Percentiles rank a stretch among this genome's conserved stretches.
Conservation (phyloP, 2,329 filamentous ascomycete genomes). For the Apiospora sp. region DNA sequence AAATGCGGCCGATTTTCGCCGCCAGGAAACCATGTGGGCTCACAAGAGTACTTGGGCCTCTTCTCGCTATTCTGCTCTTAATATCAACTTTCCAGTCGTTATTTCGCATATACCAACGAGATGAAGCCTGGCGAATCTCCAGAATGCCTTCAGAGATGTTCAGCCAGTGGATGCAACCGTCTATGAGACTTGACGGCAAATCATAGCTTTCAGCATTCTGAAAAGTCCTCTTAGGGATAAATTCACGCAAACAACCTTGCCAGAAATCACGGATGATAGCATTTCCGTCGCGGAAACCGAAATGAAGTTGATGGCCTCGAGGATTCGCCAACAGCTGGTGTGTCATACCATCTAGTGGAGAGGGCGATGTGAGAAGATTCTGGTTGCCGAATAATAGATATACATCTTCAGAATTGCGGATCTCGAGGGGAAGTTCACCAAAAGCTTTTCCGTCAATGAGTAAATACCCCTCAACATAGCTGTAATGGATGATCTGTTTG, state of each 20-base stretch:
- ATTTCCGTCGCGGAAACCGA: slow-evolving; percentile 55
- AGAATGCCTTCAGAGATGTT: slow-evolving; percentile 51
- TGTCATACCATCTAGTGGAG: slow-evolving; percentile 61
- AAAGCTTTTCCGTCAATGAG: slow-evolving; percentile 47
- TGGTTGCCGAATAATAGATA: slow-evolving; percentile 61
- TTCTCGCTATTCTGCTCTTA: slow-evolving; percentile 28
- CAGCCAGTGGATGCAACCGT: slow-evolving; percentile 68
- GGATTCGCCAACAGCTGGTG: slow-evolving; percentile 42
- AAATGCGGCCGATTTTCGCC: slow-evolving; percentile 49
- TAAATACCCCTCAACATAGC: slow-evolving; percentile 45
- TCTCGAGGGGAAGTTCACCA: slow-evolving; percentile 59
- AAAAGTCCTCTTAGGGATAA: slow-evolving; percentile 45
- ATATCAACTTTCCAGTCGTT: slow-evolving; percentile 49
- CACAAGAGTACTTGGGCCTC: slow-evolving; percentile 48
- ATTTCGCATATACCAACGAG: slow-evolving; percentile 39
- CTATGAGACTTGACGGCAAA: slow-evolving; percentile 59
- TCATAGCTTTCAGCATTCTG: slow-evolving; percentile 46
- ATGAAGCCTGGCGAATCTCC: slow-evolving; percentile 57
- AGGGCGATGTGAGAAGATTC: slow-evolving; percentile 61
- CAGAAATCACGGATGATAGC: slow-evolving; percentile 54
- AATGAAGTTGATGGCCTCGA: slow-evolving; percentile 57
- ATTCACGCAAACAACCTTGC: slow-evolving; percentile 39
- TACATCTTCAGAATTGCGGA: slow-evolving; percentile 52
- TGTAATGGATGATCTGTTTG: slow-evolving; percentile 42
- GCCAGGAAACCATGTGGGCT: slow-evolving; percentile 56